Evolutionary conservation across 164 flowering plant species (phyloP).

Genomic region (Platanus orientalis): DNA sequence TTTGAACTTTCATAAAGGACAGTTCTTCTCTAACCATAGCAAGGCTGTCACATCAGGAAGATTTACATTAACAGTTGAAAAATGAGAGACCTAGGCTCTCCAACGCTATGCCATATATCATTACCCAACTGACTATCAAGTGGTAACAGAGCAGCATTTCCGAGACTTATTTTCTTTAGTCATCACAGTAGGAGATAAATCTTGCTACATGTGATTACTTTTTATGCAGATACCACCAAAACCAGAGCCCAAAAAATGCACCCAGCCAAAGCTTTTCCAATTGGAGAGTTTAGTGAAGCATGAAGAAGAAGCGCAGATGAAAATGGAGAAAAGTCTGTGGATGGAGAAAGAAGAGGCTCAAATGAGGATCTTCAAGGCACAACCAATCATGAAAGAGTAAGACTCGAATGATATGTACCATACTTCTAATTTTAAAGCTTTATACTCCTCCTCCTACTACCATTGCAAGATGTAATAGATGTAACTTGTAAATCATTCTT

Average conservation of each 20-base stretch:
- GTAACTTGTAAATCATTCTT: background rate
- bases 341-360: conserved; percentile 69
- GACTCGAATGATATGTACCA: conserved; percentile 9
- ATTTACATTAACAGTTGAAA: conserved; percentile 61
- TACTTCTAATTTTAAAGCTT: background rate
- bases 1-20: too few species aligned
- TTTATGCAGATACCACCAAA: conserved; percentile 76
- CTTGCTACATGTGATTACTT: background rate
- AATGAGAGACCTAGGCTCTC: conserved; percentile 80
- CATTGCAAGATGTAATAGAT: background rate
- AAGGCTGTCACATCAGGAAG: too few species aligned
- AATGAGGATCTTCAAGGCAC: conserved; percentile 81
- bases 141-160: conserved; percentile 39
- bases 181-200: background rate
- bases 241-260: conserved; percentile 83
- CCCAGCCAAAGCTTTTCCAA: conserved; percentile 89
- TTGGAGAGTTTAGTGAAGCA: conserved; percentile 87
- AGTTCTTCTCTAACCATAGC: too few species aligned
- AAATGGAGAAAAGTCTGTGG: conserved; percentile 74
- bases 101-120: conserved; percentile 91
- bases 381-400: conserved; percentile 79
- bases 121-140: conserved; percentile 91
- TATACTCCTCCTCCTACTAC: too few species aligned
- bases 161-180: background rate
- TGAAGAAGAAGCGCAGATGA: conserved; percentile 82